A percentile compares a stretch with the other conserved stretches of the same genome.
These are phyloP conservation scores for Backusella liffmaniae DNA, from an alignment of 192 early-diverging fungal species.

Conservation along the genomic window DNA sequence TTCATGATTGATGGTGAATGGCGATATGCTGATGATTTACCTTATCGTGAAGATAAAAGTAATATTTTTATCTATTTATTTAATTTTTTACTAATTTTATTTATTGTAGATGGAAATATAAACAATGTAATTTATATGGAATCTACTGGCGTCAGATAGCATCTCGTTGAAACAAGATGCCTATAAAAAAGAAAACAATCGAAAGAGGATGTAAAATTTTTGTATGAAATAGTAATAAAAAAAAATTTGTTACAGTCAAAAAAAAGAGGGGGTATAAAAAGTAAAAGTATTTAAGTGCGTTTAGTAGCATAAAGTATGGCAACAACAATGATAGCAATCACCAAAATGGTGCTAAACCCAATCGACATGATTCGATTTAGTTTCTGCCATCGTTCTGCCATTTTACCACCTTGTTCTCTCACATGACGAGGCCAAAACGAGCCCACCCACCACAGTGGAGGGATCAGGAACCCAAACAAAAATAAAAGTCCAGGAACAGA, in stretches of 20 bases:
- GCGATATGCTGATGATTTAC: constrained; percentile 39
- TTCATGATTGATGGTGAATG: constrained; percentile 44
- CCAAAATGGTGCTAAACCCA: constrained; percentile 24
- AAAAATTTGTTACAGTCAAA: neutral
- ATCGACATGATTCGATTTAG: constrained; percentile 30
- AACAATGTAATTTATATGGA: constrained; percentile 8
- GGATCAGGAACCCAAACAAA: constrained; percentile 25
- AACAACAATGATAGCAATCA: constrained; percentile 19
- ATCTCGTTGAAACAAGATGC: neutral
- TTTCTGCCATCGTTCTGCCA: constrained; percentile 29
- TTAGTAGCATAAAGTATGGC: constrained; percentile 9
- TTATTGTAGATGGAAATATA: neutral
- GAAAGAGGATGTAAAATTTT: neutral
- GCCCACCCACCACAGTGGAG: constrained; percentile 31
- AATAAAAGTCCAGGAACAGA: constrained; percentile 21
- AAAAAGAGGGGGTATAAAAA: neutral
- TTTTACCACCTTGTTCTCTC: constrained; percentile 21
- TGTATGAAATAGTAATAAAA: neutral
- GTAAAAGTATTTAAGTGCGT: neutral
- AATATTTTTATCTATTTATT: constrained; percentile 2
- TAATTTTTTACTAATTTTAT: neutral
- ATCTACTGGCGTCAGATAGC: neutral
- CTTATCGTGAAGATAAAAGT: constrained; percentile 25
- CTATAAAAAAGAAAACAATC: neutral
- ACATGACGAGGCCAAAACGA: constrained; percentile 23